Evolutionary conservation across 805 yeast species (phyloP), one percentile per base, ranked within the genome.

Genomic region (Barnettozyma wickerhamii): DNA sequence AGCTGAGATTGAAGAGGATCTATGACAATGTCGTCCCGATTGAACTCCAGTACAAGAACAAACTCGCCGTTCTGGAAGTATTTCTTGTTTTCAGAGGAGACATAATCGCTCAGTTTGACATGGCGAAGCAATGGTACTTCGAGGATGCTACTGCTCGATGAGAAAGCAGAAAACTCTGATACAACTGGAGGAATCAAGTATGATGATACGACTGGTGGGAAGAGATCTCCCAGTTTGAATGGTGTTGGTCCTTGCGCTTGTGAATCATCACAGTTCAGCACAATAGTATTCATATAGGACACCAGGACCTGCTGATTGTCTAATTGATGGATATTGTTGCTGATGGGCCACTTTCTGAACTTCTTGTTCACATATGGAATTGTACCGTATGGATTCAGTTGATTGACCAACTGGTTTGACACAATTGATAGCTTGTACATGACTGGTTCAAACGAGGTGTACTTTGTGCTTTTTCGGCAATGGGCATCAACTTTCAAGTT

Each of bases 381-480:
- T 33, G 46, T 31, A 1, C 48, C 48, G 31, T 48, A 48, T 2
- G 52, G 52, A 30, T 43, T 47, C 31, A 45, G 30, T 17, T 42
- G 38, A 5, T 42, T 20, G 1, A 52, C 37, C 4, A 52, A 19
- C 6, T 43, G n/a, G n/a, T 46, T 44, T 4, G 55, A 43, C 1
- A 52, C 43, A 10, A 53, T 38, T 3, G 56, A 47, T 4, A 50
- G 29, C 30, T 53, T 53, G 31, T 43, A 49, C 58, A 53, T 53
- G 3, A 50, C 33, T 12, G 53, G 53, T 24, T 46, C 47, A 18
- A 32, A 23, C 12, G 26, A 40, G 2, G 38, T 33, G 12, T 19
- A 24, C 5, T 21, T 15, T 12, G 30, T 18, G 18, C 36, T 37
- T 13, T 36, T 19, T 21, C 49, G 40, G 28, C 47, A 49, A 32